Percentiles rank a stretch among this genome's conserved stretches.
Conservation (phyloP, 805 yeast genomes). For the Candida sanyiensis region DNA sequence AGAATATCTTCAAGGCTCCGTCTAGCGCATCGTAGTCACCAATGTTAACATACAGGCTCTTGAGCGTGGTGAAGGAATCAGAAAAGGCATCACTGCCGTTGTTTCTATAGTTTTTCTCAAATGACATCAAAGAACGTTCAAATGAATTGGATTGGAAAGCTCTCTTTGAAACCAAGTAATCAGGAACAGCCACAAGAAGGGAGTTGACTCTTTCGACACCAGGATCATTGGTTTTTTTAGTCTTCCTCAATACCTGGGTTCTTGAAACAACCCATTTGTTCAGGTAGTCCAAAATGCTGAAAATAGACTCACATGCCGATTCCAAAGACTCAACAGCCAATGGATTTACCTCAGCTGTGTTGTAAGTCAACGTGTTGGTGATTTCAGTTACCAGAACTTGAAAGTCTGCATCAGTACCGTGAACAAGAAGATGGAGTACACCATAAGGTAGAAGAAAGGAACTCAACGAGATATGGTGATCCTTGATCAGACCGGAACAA, state of each 20-base stretch:
- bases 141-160: slow-evolving; percentile 80
- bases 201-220: slow-evolving; percentile 34
- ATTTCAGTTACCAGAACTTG: slow-evolving; percentile 55
- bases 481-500: slow-evolving; percentile 58
- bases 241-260: slow-evolving; percentile 19
- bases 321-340: slow-evolving; percentile 55
- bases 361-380: slow-evolving; percentile 46
- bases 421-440: slow-evolving; percentile 56
- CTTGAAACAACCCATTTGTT: slow-evolving; percentile 55
- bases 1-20: slow-evolving; percentile 72
- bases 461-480: slow-evolving; percentile 64
- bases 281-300: slow-evolving; percentile 76
- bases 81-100: slow-evolving; percentile 27
- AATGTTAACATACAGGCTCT: slow-evolving; percentile 75
- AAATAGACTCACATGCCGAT: slow-evolving; percentile 65
- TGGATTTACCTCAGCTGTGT: slow-evolving; percentile 39
- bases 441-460: slow-evolving; percentile 74
- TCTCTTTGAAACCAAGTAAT: slow-evolving; percentile 64
- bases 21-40: slow-evolving; percentile 88
- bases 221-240: slow-evolving; percentile 23
- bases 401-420: slow-evolving; percentile 31
- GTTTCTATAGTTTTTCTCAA: slow-evolving; percentile 66
- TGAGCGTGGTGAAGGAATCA: slow-evolving; percentile 46
- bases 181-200: slow-evolving; percentile 55
- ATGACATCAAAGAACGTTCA: slow-evolving; percentile 80